Evolutionary conservation across 495 filamentous ascomycete genomes (phyloP).

Genomic region (Annulohypoxylon bovei): DNA sequence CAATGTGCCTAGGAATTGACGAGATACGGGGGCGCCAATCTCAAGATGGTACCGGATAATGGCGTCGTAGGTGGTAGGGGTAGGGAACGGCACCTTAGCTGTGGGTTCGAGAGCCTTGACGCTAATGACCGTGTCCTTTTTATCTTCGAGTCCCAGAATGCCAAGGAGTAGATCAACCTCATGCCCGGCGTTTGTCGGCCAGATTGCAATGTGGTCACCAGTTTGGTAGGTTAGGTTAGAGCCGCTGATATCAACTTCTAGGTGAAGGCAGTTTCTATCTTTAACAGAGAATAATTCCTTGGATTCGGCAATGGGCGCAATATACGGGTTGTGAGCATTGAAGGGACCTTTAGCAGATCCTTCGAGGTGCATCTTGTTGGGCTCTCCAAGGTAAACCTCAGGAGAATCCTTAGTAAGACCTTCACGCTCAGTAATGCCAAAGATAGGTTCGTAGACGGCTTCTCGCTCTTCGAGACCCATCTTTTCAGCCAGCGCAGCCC

Average conservation of each 20-base stretch:
- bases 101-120: conserved; percentile 95
- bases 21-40: conserved; percentile 93
- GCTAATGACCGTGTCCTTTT: conserved; percentile 84
- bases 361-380: conserved; percentile 94
- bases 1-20: conserved; percentile 89
- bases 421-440: conserved; percentile 81
- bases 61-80: conserved; percentile 95
- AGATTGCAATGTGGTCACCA: conserved; percentile 96
- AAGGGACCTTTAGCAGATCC: conserved; percentile 86
- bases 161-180: conserved; percentile 92
- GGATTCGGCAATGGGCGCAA: conserved; percentile 92
- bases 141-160: conserved; percentile 76
- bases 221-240: conserved; percentile 93
- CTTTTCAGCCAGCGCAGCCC: conserved; percentile 79
- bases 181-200: conserved; percentile 93
- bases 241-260: conserved; percentile 91
- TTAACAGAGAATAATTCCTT: conserved; percentile 91
- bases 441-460: conserved; percentile 94
- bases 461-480: conserved; percentile 95
- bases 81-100: conserved; percentile 96
- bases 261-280: conserved; percentile 93
- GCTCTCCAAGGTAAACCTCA: conserved; percentile 93
- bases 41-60: conserved; percentile 97
- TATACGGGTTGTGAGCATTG: conserved; percentile 96
- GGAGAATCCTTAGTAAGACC: conserved; percentile 79